phyloP scores from a whole-genome alignment of 148 eudicot species.

The Nyssa sinensis region DNA sequence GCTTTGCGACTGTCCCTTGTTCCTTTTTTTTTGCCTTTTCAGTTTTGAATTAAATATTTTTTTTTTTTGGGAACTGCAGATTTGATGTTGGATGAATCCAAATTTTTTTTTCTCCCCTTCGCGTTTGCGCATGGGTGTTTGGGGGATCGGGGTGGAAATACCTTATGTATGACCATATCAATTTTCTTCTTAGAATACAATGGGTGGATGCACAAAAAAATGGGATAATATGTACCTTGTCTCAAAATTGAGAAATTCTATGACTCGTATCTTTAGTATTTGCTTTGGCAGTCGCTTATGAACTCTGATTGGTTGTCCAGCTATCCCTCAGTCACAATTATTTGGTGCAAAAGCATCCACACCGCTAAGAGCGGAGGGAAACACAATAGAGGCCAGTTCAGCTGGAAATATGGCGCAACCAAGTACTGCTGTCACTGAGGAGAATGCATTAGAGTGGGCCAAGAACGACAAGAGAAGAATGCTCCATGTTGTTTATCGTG shows the following conservation, averaged over 20 bases:
- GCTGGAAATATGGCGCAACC: conserved; percentile 42
- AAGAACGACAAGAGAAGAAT: conserved; percentile 71
- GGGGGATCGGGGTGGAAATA: not conserved
- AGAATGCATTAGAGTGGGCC: conserved; percentile 52
- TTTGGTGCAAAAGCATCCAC: conserved; percentile 40
- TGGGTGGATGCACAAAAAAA: not conserved
- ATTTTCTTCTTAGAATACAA: not conserved
- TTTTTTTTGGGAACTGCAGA: not conserved
- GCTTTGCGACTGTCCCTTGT: too few relatives aligned
- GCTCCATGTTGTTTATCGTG: conserved; percentile 83
- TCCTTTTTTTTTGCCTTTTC: not conserved
- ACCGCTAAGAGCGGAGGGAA: conserved; percentile 33
- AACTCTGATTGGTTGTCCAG: conserved; percentile 25
- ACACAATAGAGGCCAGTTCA: conserved; percentile 24
- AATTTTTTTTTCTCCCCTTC: not conserved
- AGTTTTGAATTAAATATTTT: not conserved
- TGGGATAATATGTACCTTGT: too few relatives aligned
- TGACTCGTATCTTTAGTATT: too few relatives aligned
- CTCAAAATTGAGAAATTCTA: too few relatives aligned
- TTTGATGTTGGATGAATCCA: not conserved
- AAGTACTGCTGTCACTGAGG: conserved; percentile 32
- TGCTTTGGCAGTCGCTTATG: conserved; percentile 14
- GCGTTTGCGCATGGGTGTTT: not conserved
- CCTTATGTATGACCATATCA: not conserved
- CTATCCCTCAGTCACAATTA: conserved; percentile 47